phyloP scores from a whole-genome alignment of 140 eudicot genomes.

The Anethum foeniculum region DNA sequence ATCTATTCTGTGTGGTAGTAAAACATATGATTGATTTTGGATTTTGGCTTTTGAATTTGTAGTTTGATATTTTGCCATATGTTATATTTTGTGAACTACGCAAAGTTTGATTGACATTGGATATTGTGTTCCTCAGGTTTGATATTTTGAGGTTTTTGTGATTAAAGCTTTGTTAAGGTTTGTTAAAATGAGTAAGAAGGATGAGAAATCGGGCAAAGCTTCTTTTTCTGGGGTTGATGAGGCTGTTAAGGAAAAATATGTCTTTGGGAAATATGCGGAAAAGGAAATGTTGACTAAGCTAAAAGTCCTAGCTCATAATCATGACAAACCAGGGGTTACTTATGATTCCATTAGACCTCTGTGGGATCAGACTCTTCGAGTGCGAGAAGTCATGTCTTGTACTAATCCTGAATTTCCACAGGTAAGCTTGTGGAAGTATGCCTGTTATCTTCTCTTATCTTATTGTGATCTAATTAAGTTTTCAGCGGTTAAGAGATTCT shows the following conservation, averaged over 20 bases:
- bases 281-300: constrained; percentile 26
- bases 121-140: background rate
- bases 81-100: background rate
- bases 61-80: background rate
- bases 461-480: no score
- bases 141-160: constrained; percentile 13
- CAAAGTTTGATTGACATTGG: background rate
- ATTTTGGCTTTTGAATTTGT: background rate
- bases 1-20: background rate
- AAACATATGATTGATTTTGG: background rate
- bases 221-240: constrained; percentile 3
- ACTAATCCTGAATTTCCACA: constrained; percentile 22
- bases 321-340: constrained; percentile 16
- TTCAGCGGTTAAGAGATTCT: background rate
- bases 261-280: constrained; percentile 31
- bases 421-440: constrained; percentile 16
- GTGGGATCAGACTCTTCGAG: constrained; percentile 25
- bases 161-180: background rate
- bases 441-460: background rate
- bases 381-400: constrained; percentile 25
- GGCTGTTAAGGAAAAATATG: constrained; percentile 11
- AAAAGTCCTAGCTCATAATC: constrained; percentile 31
- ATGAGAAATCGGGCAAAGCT: constrained; percentile 7
- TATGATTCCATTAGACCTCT: constrained; percentile 21
- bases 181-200: background rate